Evolutionary conservation across 1,284 basidiomycete species (phyloP).

Genomic region (Cutaneotrichosporon arboriforme): DNA sequence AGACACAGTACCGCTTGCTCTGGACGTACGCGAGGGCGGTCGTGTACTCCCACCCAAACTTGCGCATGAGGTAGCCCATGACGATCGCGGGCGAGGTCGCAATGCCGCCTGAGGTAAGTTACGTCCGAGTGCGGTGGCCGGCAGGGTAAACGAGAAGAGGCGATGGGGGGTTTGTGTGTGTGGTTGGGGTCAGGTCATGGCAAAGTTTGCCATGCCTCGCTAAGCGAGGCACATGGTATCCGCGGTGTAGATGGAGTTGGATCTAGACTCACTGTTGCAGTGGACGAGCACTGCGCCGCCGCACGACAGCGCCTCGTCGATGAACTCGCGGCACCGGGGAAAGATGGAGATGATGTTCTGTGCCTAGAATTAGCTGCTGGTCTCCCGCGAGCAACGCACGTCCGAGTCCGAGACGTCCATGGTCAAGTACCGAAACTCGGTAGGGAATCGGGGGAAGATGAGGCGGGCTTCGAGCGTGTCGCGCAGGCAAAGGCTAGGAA

Average conservation of each 20-base stretch:
- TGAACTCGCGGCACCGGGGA: conserved; percentile 67
- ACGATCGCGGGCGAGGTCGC: conserved; percentile 80
- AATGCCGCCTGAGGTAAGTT: conserved; percentile 62
- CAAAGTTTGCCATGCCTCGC: not conserved
- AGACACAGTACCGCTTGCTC: conserved; percentile 83
- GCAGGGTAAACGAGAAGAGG: too few relatives aligned
- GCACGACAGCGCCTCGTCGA: conserved; percentile 61
- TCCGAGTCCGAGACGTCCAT: conserved; percentile 85
- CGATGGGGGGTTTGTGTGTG: too few relatives aligned
- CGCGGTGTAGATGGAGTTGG: too few relatives aligned
- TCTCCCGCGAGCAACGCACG: conserved; percentile 30
- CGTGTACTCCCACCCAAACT: conserved; percentile 67
- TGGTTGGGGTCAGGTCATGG: too few relatives aligned
- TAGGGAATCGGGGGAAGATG: conserved; percentile 76
- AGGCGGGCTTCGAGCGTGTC: conserved; percentile 82
- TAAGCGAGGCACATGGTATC: too few relatives aligned
- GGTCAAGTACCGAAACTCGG: conserved; percentile 70
- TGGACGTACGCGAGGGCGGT: conserved; percentile 78
- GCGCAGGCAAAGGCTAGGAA: conserved; percentile 70
- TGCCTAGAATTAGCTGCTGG: conserved; percentile 48
- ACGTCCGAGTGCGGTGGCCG: too few relatives aligned
- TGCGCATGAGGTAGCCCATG: conserved; percentile 86
- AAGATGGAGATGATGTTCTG: conserved; percentile 74
- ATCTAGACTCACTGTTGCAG: conserved; percentile 65
- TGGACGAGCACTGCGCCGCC: conserved; percentile 80